These are phyloP conservation scores for Sphaerostilbella broomeana DNA, from an alignment of 2,329 filamentous ascomycete species.

Conservation along the genomic window DNA sequence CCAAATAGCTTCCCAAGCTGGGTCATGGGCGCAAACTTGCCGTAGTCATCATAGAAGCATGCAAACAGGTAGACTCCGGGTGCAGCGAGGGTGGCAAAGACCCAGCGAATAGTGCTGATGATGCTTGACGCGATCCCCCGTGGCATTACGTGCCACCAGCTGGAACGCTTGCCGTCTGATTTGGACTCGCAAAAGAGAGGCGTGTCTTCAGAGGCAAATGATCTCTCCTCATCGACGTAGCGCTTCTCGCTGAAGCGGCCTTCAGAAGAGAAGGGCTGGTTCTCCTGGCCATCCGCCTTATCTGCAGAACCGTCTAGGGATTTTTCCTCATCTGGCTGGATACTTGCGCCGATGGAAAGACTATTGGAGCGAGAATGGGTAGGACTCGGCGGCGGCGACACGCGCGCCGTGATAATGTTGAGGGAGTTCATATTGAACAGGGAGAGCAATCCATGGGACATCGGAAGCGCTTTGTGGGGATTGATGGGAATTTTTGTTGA, in stretches of 20 bases:
- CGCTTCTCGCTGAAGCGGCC: slow-evolving; percentile 30
- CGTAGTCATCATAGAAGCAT: slow-evolving; percentile 75
- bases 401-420: slow-evolving; percentile 85
- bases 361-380: slow-evolving; percentile 55
- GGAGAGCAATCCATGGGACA: slow-evolving; percentile 46
- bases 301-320: slow-evolving; percentile 22
- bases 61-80: slow-evolving; percentile 78
- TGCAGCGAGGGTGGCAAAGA: slow-evolving; percentile 70
- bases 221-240: slow-evolving; percentile 32
- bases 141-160: slow-evolving; percentile 53
- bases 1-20: slow-evolving; percentile 63
- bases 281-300: slow-evolving; percentile 31
- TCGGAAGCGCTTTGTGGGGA: slow-evolving; percentile 7
- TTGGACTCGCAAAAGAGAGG: slow-evolving; percentile 45
- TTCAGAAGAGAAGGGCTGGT: slow-evolving; percentile 27
- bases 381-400: slow-evolving; percentile 56
- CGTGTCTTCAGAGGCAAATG: slow-evolving; percentile 52
- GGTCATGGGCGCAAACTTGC: slow-evolving; percentile 69
- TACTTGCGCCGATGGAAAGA: slow-evolving; percentile 44
- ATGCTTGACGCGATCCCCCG: slow-evolving; percentile 65
- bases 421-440: slow-evolving; percentile 82
- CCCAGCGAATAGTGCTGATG: slow-evolving; percentile 68
- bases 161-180: slow-evolving; percentile 31
- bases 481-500: background rate
- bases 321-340: slow-evolving; percentile 37